phyloP scores from a whole-genome alignment of 2,329 filamentous ascomycete species.

The Diaporthe australafricana region DNA sequence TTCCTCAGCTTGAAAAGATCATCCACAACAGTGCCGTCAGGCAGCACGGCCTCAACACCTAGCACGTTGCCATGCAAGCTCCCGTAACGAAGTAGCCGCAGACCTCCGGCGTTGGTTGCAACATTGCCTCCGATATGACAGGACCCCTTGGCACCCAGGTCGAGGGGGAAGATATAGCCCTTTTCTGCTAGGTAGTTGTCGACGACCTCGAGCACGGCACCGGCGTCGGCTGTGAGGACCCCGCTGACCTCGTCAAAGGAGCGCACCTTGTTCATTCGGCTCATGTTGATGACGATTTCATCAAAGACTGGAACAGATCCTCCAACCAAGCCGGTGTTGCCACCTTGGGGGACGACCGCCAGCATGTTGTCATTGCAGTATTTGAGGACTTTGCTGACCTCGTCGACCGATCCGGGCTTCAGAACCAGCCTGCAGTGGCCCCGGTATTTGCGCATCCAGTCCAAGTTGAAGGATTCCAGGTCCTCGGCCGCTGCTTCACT shows the following conservation, averaged over 20 bases:
- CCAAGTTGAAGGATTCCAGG: constrained; percentile 91
- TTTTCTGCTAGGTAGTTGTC: constrained; percentile 87
- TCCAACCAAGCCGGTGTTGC: constrained; percentile 95
- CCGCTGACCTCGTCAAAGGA: constrained; percentile 95
- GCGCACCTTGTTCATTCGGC: constrained; percentile 89
- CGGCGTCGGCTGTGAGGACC: constrained; percentile 89
- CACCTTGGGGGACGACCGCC: constrained; percentile 95
- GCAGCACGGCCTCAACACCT: constrained; percentile 91
- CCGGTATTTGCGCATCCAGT: constrained; percentile 99
- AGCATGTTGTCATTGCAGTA: constrained; percentile 96
- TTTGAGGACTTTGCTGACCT: constrained; percentile 90
- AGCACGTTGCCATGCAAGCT: constrained; percentile 94
- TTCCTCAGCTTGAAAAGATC: constrained; percentile 91
- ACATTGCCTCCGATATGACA: constrained; percentile 98
- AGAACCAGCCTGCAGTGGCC: constrained; percentile 90
- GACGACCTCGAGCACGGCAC: constrained; percentile 88
- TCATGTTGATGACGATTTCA: constrained; percentile 93
- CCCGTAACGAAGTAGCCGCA: constrained; percentile 91
- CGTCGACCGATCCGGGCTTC: constrained; percentile 84
- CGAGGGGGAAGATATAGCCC: constrained; percentile 92
- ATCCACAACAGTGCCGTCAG: constrained; percentile 91
- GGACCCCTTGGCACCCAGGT: constrained; percentile 97
- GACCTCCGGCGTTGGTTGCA: constrained; percentile 92
- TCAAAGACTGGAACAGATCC: constrained; percentile 98
- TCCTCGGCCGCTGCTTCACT: constrained; percentile 78